Evolutionary conservation across 352 stramenopile genomes (phyloP), one percentile per base, ranked within the genome.

Genomic region (Stephanocyclus meneghinianus): DNA sequence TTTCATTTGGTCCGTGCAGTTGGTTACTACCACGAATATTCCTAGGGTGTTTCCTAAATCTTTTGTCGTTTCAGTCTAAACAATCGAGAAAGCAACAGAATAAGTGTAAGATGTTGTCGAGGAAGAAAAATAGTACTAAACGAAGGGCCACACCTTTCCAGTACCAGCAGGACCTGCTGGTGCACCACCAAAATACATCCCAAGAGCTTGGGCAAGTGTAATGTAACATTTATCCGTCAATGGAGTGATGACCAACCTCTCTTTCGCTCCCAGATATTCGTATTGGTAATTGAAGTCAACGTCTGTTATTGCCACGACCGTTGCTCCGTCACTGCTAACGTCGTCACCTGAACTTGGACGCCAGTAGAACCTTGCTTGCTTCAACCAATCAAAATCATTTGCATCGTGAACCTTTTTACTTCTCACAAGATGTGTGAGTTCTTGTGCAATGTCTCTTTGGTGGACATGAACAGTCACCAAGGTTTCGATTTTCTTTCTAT

Each of bases 381-480:
- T 99, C 55, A 98, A 95, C 97, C 97, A 99, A 76, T 99, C 96
- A 78, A 99, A 99, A 81, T 99, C 96, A 81, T 98, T 98, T 48
- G 96, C 92, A 80, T 98, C 96, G 4, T 91, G 95, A 65, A 99
- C 97, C 77, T 97, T 97, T 83, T 98, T 98, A 61, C 96, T 92
- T 73, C 97, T 96, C 89, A 97, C 97, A 16, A 99, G 87, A 1
- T 92, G 91, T 13, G 91, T 91, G 2, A 99, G 85, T 75, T 98
- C 96, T 8, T 94, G 96, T 80, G 98, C 97, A 59, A 99, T 97
- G 78, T 99, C 97, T 51, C 95, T 92, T 80, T 99, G 97, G 67
- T 99, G 97, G 16, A 99, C 96, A 85, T 99, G 96, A 71, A 99
- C 98, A 9, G 96, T 98, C 73, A 99, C 95, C 16, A 99, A 87